phyloP scores from a whole-genome alignment of 306 rosid species.

The Lagenaria siceraria region DNA sequence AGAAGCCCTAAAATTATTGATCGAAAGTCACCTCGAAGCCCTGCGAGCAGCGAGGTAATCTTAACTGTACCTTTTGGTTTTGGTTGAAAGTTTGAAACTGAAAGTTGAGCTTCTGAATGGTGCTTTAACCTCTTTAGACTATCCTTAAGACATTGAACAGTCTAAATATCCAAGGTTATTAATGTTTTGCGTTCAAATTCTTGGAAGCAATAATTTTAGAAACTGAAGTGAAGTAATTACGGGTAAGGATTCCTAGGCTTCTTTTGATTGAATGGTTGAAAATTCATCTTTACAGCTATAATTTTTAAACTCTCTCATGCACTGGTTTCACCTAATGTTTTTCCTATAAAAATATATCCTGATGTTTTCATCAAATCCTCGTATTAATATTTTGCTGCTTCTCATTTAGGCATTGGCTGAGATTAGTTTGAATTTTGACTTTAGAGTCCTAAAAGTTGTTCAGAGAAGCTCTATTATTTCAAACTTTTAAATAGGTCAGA shows the following conservation, averaged over 20 bases:
- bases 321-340: not conserved
- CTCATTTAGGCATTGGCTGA: not conserved
- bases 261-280: not conserved
- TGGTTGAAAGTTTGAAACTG: too few species aligned
- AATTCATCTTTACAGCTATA: not conserved
- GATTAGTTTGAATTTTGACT: not conserved
- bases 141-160: not conserved
- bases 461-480: not conserved
- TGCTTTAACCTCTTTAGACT: not conserved
- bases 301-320: not conserved
- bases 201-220: not conserved
- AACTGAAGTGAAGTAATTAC: not conserved
- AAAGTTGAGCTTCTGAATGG: conserved; percentile 10
- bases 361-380: not conserved
- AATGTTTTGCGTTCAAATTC: not conserved
- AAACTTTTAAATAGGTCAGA: not conserved
- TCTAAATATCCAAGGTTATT: not conserved
- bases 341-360: not conserved
- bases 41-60: conserved; percentile 65
- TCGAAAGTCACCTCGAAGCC: conserved; percentile 78
- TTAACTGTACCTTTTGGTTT: not conserved
- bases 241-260: not conserved
- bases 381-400: not conserved
- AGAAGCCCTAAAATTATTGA: conserved; percentile 73
- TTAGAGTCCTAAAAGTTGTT: not conserved